Evolutionary conservation across 1,284 basidiomycete genomes (phyloP), one percentile per base, ranked within the genome.

Genomic region (Psilocybe mexicana): DNA sequence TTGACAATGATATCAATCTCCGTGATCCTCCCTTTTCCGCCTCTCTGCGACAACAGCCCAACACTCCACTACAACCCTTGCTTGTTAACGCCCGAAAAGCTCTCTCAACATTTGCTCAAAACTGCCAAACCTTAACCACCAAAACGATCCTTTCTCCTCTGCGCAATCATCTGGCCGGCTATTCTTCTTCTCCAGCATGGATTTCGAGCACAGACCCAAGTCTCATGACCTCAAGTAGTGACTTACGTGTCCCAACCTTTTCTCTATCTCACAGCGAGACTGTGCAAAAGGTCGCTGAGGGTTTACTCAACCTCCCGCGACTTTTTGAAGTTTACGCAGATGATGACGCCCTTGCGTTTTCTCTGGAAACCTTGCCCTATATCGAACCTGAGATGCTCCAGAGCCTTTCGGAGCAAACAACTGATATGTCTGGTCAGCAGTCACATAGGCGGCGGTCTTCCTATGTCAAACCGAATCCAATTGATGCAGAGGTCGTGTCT

Each of bases 251-350:
- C n/a, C 96, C 96, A 2, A 92, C 85, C 3, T 99, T 99, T 74
- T 97, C 94, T 1, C 81, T 96, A 12, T 93, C 92, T 10, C 95
- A 95, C 0, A 97, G 89, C 44, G 91, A 94, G 57, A 87, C 85
- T 1, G 90, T 98, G 64, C 91, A 95, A 59, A 85, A 88, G 50
- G 87, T 98, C 14, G 92, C 93, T 4, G 97, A 99, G 69, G 94
- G 94, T 4, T 76, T 99, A 48, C 80, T 98, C 42, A 98, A 97
- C 73, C 83, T 99, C 4, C 94, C 96, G 1, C 79, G 96, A 50
- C 77, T 98, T 23, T 96, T 99, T 70, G 96, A 98, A 71, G 90
- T 95, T 14, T 96, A 97, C 68, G 93, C 92, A 3, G 89, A 92
- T 54, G 95, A 98, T 70, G 91, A 93, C 63, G 92, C 92, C 8